Evolutionary conservation across 306 rosid genomes (phyloP), one percentile per base, ranked within the genome.

Genomic region (Sicyos baderoa): DNA sequence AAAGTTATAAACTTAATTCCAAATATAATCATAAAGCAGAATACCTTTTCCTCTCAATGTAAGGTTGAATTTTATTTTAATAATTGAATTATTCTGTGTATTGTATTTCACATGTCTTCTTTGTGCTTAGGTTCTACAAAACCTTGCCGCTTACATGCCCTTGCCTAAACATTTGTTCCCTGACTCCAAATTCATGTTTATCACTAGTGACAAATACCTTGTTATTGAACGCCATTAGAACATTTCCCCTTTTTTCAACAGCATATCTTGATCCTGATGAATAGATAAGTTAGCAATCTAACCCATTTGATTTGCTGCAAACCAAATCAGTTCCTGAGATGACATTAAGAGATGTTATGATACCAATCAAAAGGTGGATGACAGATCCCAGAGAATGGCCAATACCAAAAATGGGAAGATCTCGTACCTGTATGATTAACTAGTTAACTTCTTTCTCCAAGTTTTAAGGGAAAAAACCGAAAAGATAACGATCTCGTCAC

Each of bases 351-450:
- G 53, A 37, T 42, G 75, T 76, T 75, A 74, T 35, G 64, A 72
- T 93, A 93, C 97, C 99, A 58, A 93, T 90, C 76, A 90, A 85
- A 75, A 90, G 99, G 85, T 93, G 99, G 80, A 93, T 87, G 83
- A 93, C 85, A 12, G 97, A 88, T 60, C 99, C 99, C 94, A 90
- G 79, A 70, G 99, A 93, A 80, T 93, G 99, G 72, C 97, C 99
- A 77, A 93, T 54, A 51, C 99, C 97, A 69, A 86, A 93, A 81
- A 83, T 80, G 48, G 99, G 99, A 75, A 93, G 95, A 80, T 93
- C 96, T 71, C 85, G 83, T 71, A 93, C 79, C 96, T 93, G 84
- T 61, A 85, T 42, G 76, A 81, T 52, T 68, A 70, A 81, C 73
- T 74, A 73, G 71, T 67, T 59, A 58, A 76, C 69, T 40, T 45